Base-by-base conservation (phyloP, 257 asterid genomes). In the Plantago major region DNA sequence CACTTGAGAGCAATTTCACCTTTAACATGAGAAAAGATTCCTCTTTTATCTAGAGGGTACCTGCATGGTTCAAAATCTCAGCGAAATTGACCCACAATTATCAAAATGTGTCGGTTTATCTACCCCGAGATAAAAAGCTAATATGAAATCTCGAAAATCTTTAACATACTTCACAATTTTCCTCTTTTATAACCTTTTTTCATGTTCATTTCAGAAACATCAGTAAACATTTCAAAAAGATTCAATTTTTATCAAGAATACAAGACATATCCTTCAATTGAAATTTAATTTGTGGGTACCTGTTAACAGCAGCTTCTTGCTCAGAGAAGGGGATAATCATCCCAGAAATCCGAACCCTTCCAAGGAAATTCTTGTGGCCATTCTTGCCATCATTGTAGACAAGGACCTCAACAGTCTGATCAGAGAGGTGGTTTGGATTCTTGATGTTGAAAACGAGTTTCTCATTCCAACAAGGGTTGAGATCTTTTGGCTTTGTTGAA, bases 11-110 rank as follows among this genome's bases (percentile, higher is more conserved):
- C 79, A 48, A 89, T 80, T 53, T 92, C 99, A 38, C 99, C 99
- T 54, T 78, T 92, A 0, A 92, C 79, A 63, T 84, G 86, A 5
- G 97, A 92, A 71, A 89, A 89, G 3, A 84, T 46, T 3, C 99
- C 95, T 53, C 97, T 78, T 76, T 92, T 88, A 42, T 92, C 99
- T 47, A 92, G 95, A 22, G 99, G 97, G 76, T 86, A 92, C 42
- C 88, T 70, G 64, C 37, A 30, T 30, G 37, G 37, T 30, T 30
- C 5, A 30, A 30, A 30, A 30, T 30, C 37, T 30, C 37, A 30
- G 37, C 37, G 4, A 30, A 30, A 30, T 5, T 30, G 37, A 30
- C 5, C 3, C 4, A 5, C 3, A 30, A 30, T 30, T 30, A 30
- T 30, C 37, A 30, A 30, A 30, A 30, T 5, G 5, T 30, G 4